These are phyloP conservation scores for Cucurbita maxima DNA, from an alignment of 306 rosid genomes.

Conservation along the genomic window DNA sequence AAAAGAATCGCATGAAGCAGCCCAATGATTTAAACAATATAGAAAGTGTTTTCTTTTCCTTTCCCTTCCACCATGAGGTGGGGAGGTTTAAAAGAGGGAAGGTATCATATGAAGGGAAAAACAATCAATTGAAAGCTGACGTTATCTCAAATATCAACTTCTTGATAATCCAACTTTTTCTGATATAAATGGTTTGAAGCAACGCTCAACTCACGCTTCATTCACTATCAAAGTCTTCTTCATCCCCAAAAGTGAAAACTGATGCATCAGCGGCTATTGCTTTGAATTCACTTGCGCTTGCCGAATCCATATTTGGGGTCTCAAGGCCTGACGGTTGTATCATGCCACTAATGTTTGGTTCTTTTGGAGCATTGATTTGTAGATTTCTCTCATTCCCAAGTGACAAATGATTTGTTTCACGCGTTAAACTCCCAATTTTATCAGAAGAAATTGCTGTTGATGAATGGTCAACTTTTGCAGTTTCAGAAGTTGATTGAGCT, in stretches of 20 bases:
- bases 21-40: neutral
- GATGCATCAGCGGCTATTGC: slow-evolving; percentile 98
- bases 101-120: neutral
- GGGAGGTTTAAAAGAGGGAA: neutral
- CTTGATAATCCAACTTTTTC: neutral
- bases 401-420: slow-evolving; percentile 20
- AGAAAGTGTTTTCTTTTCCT: neutral
- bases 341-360: slow-evolving; percentile 15
- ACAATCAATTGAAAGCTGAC: neutral
- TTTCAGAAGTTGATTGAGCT: neutral
- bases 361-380: slow-evolving; percentile 16
- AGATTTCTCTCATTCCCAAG: slow-evolving; percentile 18
- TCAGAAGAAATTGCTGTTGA: slow-evolving; percentile 29
- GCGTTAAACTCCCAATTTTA: slow-evolving; percentile 18
- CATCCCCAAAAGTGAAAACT: slow-evolving; percentile 78
- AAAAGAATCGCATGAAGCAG: neutral
- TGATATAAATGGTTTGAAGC: neutral
- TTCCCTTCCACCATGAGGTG: neutral
- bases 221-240: slow-evolving; percentile 85
- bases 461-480: slow-evolving; percentile 18
- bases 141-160: neutral
- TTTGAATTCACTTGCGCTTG: slow-evolving; percentile 43
- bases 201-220: slow-evolving; percentile 5
- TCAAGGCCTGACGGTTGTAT: slow-evolving; percentile 12
- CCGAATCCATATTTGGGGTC: slow-evolving; percentile 22